These are phyloP conservation scores for Hypocrella siamensis DNA, from an alignment of 2,329 filamentous ascomycete genomes.

Conservation along the genomic window DNA sequence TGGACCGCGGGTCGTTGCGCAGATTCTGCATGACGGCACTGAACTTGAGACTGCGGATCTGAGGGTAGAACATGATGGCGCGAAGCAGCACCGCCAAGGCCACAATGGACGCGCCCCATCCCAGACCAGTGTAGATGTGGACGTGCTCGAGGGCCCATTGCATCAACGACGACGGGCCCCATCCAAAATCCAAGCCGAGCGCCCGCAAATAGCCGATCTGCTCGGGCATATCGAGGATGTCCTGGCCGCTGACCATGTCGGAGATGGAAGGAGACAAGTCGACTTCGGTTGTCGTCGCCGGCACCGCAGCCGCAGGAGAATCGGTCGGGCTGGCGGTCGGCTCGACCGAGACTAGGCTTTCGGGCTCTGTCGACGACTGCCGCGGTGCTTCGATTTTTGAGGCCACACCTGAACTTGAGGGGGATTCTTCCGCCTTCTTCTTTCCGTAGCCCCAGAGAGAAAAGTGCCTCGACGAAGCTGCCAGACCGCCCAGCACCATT, in stretches of 20 bases:
- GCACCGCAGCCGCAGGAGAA: constrained; percentile 6
- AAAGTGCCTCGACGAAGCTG: constrained; percentile 14
- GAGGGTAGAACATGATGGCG: constrained; percentile 47
- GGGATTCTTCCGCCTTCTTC: constrained; percentile 9
- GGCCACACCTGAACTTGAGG: constrained; percentile 3
- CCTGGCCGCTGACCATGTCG: constrained; percentile 20
- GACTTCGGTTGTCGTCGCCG: constrained; percentile 12
- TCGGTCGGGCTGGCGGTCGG: constrained; percentile 5
- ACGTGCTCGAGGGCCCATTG: constrained; percentile 69
- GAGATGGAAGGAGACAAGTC: constrained; percentile 17
- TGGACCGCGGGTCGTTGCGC: constrained; percentile 35
- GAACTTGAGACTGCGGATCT: constrained; percentile 17
- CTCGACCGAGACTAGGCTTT: constrained; percentile 2
- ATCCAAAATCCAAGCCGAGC: constrained; percentile 78
- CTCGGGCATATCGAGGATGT: constrained; percentile 49
- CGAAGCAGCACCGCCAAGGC: constrained; percentile 51
- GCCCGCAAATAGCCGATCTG: constrained; percentile 68
- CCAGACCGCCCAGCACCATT: constrained; percentile 8
- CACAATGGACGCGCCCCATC: constrained; percentile 71
- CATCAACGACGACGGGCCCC: constrained; percentile 57
- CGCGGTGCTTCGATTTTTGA: constrained; percentile 4
- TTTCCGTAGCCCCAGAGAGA: constrained; percentile 20
- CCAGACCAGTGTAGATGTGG: constrained; percentile 58
- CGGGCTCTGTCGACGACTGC: constrained; percentile 3
- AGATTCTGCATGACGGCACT: constrained; percentile 45